phyloP scores from a whole-genome alignment of 305 asterid genomes.

The Rubia balearica region DNA sequence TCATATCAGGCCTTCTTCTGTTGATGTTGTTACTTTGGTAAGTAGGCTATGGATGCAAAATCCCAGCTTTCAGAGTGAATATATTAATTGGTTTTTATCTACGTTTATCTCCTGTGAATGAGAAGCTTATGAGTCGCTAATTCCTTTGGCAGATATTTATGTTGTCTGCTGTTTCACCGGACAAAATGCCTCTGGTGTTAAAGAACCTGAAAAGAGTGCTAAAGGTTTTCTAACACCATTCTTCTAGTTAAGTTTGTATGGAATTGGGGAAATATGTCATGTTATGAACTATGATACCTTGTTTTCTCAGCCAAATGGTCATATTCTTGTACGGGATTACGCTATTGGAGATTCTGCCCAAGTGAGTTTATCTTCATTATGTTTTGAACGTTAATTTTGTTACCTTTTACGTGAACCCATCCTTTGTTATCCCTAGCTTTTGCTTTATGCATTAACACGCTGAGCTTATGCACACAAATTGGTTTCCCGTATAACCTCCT shows the following conservation, averaged over 20 bases:
- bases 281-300: constrained; percentile 16
- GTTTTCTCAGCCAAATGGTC: constrained; percentile 65
- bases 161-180: constrained; percentile 81
- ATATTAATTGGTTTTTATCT: not conserved
- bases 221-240: constrained; percentile 38
- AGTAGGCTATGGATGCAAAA: constrained; percentile 23
- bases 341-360: constrained; percentile 75
- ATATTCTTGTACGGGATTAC: constrained; percentile 66
- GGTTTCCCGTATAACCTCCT: not conserved
- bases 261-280: constrained; percentile 16
- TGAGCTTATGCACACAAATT: too few relatives aligned
- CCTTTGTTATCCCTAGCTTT: not conserved
- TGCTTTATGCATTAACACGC: not conserved
- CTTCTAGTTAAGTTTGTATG: constrained; percentile 6
- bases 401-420: not conserved
- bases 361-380: constrained; percentile 29
- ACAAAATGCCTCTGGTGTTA: constrained; percentile 53
- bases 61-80: constrained; percentile 1
- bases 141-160: constrained; percentile 53
- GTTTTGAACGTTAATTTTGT: not conserved
- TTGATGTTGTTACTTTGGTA: constrained; percentile 72
- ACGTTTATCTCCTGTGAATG: not conserved
- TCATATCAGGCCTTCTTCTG: constrained; percentile 48
- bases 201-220: constrained; percentile 59
- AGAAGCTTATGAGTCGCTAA: constrained; percentile 17